Conservation (phyloP, 1,284 basidiomycete genomes). For the Leccinum ponderosum region DNA sequence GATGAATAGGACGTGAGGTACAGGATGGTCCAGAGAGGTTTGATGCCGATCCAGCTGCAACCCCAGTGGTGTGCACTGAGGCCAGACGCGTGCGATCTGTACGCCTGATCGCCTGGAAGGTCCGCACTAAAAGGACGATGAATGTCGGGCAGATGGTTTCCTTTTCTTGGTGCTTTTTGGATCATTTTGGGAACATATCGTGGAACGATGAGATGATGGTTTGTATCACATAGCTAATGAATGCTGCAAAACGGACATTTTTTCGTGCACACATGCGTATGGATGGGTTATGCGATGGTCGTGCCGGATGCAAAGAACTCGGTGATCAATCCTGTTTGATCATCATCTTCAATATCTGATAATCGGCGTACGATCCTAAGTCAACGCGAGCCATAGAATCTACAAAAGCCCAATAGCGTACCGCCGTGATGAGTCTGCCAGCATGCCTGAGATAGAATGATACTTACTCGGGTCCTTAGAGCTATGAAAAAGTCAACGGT, state of each 20-base stretch:
- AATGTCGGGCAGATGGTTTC: background rate
- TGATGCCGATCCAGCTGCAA: conserved; percentile 61
- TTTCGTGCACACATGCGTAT: background rate
- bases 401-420: too few species aligned
- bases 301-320: too few species aligned
- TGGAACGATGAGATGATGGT: background rate
- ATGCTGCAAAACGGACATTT: background rate
- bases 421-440: too few species aligned
- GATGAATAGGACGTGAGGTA: conserved; percentile 57
- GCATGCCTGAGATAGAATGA: too few species aligned
- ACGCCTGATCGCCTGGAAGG: conserved; percentile 32
- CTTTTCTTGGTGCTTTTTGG: background rate
- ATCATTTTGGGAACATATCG: background rate
- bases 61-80: conserved; percentile 73
- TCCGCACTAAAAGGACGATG: background rate
- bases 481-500: too few species aligned
- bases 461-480: background rate
- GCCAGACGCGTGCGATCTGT: conserved; percentile 51
- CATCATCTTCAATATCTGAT: background rate
- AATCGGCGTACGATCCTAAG: background rate
- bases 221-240: background rate
- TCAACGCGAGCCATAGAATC: too few species aligned
- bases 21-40: conserved; percentile 61
- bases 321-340: background rate
- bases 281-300: background rate